Conservation (phyloP, 2,329 filamentous ascomycete genomes). For the Tolypocladium endophyticum region DNA sequence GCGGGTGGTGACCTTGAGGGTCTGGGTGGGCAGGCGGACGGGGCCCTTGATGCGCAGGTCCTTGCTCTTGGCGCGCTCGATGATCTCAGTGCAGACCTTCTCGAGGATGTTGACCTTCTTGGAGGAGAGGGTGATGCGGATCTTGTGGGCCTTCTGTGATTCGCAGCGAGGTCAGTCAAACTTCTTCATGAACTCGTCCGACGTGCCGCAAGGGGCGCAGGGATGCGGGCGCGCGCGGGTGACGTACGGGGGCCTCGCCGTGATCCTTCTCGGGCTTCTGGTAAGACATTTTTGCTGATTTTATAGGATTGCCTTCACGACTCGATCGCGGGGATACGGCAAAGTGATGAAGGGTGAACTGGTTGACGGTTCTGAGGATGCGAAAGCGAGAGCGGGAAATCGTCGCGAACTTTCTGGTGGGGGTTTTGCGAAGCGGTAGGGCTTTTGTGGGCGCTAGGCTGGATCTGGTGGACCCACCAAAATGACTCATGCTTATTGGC, state of each 20-base stretch:
- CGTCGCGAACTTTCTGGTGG: conserved; percentile 9
- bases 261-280: conserved; percentile 92
- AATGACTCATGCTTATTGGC: conserved; percentile 4
- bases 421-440: conserved; percentile 6
- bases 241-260: conserved; percentile 74
- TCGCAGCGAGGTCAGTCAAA: neutral
- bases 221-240: neutral
- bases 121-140: conserved; percentile 93
- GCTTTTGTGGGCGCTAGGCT: conserved; percentile 12
- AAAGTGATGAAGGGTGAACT: conserved; percentile 61
- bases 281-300: conserved; percentile 67
- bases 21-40: conserved; percentile 96
- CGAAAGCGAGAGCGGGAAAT: neutral
- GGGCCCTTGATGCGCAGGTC: conserved; percentile 97
- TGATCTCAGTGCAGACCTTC: conserved; percentile 96
- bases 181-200: neutral
- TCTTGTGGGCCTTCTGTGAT: conserved; percentile 80
- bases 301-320: conserved; percentile 52
- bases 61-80: conserved; percentile 98
- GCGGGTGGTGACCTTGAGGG: conserved; percentile 90
- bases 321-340: conserved; percentile 66
- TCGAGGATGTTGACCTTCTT: conserved; percentile 93
- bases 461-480: neutral
- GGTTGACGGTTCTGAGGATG: conserved; percentile 3
- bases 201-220: too few relatives aligned